phyloP scores from a whole-genome alignment of 2,329 filamentous ascomycete genomes.

The Phyllosticta capitalensis region DNA sequence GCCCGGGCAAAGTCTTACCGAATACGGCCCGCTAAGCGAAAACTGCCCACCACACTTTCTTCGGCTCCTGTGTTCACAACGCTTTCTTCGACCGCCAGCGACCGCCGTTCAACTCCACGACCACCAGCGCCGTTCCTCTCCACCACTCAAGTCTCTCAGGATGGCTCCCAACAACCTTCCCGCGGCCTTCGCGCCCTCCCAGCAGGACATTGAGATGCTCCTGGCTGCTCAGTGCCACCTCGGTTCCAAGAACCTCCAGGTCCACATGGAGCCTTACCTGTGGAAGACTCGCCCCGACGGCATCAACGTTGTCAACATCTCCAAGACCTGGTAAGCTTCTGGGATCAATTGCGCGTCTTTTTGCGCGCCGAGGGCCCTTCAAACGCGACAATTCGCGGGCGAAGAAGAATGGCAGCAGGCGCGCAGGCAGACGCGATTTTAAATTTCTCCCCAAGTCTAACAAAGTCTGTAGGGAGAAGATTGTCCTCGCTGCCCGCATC shows the following conservation, averaged over 20 bases:
- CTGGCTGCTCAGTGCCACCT: slow-evolving; percentile 94
- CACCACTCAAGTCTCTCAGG: slow-evolving; percentile 45
- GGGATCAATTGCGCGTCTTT: not conserved
- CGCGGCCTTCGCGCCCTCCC: slow-evolving; percentile 90
- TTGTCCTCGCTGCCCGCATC: slow-evolving; percentile 96
- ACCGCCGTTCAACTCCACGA: slow-evolving; percentile 16
- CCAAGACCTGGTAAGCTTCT: slow-evolving; percentile 91
- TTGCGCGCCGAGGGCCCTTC: not conserved
- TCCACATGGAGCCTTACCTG: slow-evolving; percentile 98
- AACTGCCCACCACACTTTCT: slow-evolving; percentile 10
- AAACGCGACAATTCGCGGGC: not conserved
- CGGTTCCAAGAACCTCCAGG: slow-evolving; percentile 98
- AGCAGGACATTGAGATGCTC: slow-evolving; percentile 98
- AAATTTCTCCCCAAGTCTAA: slow-evolving; percentile 5
- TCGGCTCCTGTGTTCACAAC: slow-evolving; percentile 11
- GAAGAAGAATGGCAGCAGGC: not conserved
- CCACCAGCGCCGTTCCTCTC: slow-evolving; percentile 13
- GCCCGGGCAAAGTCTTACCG: slow-evolving; percentile 6
- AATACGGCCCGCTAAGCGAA: slow-evolving; percentile 15
- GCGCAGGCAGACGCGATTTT: not conserved
- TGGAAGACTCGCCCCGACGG: slow-evolving; percentile 99
- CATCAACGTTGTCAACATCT: slow-evolving; percentile 98
- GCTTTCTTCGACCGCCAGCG: slow-evolving; percentile 13
- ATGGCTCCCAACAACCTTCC: slow-evolving; percentile 96
- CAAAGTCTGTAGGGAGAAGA: slow-evolving; percentile 77